Evolutionary conservation across 164 flowering plant genomes (phyloP), one percentile per base, ranked within the genome.

Genomic region (Paratinospora sagittata): DNA sequence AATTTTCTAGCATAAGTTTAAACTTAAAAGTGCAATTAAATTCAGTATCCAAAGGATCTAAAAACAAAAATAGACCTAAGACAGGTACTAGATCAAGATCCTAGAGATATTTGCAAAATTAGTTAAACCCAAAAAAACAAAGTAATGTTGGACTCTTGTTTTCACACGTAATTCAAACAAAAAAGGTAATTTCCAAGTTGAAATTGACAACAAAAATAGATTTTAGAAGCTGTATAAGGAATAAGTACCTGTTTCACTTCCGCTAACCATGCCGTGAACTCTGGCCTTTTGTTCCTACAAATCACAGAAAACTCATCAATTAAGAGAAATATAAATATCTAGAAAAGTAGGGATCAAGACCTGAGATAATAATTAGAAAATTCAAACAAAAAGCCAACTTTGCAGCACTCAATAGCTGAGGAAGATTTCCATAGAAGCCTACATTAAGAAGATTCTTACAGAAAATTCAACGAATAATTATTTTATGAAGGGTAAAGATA

Each of bases 181-280:
- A 23, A 41, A 41, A 43, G 33, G 0, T 24, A 67, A 67, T 6
- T 8, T 8, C 30, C 52, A 67, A 24, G 8, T 12, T 14, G 9
- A n/a, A 55, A 52, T 27, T 30, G 26, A 58, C 12, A n/a, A 24
- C 27, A 26, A 3, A 58, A 26, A 58, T 58, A 58, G 11, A 58
- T 23, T 58, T 3, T 63, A 13, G 16, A 30, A 26, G 65, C 65
- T 26, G 8, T 63, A 17, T 27, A 27, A 69, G 27, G 39, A 1
- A 6, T 8, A 49, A 0, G 21, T 76, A 89, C 98, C 97, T 95
- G 85, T 73, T 90, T 95, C 12, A 95, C 85, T 88, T 95, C 99
- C 41, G 83, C 73, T 65, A 95, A 76, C 99, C 99, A 95, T 68
- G 99, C 99, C 67, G 89, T 90, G 80, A 95, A 95, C 84, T 95